Percentiles rank a stretch among this genome's conserved stretches.
These are phyloP conservation scores for Rosa multiflora DNA, from an alignment of 306 rosid species.

Conservation along the genomic window DNA sequence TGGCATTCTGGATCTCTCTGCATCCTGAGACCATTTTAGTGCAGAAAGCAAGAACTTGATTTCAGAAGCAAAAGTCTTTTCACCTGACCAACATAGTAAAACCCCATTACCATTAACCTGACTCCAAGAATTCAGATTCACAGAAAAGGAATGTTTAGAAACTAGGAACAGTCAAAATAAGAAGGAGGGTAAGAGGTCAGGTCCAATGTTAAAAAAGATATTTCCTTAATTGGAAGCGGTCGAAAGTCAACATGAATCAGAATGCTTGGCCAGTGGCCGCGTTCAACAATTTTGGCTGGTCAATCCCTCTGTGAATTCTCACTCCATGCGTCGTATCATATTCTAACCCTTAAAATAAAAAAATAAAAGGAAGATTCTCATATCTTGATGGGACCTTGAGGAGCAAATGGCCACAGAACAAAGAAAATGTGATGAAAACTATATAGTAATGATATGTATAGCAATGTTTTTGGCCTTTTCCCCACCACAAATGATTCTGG, in stretches of 20 bases:
- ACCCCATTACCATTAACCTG: neutral
- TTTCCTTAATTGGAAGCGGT: neutral
- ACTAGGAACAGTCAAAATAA: neutral
- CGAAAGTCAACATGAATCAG: neutral
- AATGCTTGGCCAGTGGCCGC: neutral
- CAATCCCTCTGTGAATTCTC: slow-evolving; percentile 6
- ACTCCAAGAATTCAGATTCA: neutral
- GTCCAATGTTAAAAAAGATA: neutral
- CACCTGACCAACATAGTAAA: neutral
- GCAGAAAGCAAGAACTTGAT: neutral
- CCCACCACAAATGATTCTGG: no score
- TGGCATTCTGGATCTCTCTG: neutral
- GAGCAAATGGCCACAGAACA: neutral
- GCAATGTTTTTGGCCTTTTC: neutral
- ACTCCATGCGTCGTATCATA: neutral
- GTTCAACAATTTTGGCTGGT: neutral
- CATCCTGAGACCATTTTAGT: neutral
- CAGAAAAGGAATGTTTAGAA: neutral
- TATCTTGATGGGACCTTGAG: neutral
- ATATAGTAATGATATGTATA: neutral
- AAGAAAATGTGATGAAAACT: neutral
- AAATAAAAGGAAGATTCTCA: neutral
- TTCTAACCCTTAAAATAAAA: neutral
- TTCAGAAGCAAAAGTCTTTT: neutral
- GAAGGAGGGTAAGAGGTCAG: neutral